Evolutionary conservation across 1,284 basidiomycete genomes (phyloP).

Genomic region (Trametes hirsuta): DNA sequence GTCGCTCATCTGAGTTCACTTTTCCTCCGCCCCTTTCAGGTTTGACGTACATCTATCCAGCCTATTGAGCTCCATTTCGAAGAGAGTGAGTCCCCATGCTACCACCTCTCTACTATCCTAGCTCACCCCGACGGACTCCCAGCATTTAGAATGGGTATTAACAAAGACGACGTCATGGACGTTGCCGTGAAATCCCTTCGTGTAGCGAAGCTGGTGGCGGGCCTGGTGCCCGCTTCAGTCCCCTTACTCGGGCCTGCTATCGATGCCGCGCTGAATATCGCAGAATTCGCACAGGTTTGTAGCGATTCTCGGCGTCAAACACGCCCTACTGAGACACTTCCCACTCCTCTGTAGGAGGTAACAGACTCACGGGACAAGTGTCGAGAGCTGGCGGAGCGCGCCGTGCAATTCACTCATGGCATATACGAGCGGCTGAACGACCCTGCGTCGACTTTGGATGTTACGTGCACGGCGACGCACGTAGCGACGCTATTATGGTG

Average conservation of each 20-base stretch:
- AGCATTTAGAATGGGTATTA: neutral
- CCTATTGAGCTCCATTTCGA: too few species aligned
- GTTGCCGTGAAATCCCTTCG: neutral
- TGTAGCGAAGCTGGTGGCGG: conserved; percentile 1
- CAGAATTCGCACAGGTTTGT: conserved; percentile 2
- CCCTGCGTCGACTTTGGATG: neutral
- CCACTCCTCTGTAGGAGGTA: neutral
- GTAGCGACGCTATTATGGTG: neutral
- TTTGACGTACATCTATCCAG: too few species aligned
- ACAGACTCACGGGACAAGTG: conserved; percentile 1
- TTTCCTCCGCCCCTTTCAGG: too few species aligned
- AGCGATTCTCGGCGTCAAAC: neutral
- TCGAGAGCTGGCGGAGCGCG: neutral
- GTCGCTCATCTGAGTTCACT: too few species aligned
- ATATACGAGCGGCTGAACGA: conserved; percentile 3
- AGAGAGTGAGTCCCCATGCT: too few species aligned
- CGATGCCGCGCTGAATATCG: conserved; percentile 2
- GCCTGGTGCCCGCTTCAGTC: conserved; percentile 3
- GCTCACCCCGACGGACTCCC: neutral
- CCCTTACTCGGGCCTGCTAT: conserved; percentile 4
- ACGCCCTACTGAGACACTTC: neutral
- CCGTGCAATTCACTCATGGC: neutral
- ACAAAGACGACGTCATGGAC: neutral
- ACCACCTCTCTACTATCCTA: too few species aligned
- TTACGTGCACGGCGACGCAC: neutral